Base-by-base conservation (phyloP, 2,329 filamentous ascomycete genomes). In the Epichloe glyceriae region DNA sequence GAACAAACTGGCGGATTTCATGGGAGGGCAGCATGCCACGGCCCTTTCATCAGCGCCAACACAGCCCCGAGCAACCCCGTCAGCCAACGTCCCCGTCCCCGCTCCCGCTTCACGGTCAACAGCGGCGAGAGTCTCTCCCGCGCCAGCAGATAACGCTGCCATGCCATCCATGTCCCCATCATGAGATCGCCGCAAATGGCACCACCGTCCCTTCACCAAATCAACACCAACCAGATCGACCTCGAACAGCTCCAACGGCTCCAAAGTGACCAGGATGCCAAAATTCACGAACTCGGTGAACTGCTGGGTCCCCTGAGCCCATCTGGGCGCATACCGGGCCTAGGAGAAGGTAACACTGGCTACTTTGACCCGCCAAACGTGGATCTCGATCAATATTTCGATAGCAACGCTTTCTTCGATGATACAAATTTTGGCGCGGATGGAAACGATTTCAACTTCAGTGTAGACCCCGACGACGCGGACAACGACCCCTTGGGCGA, bases 301-400 rank as follows among this genome's bases (percentile, higher is more conserved):
- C 71, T 88, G 15, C 75, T 96, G 7, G 83, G 86, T 6, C 89
- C 89, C 0, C 74, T 95, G 12, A 90, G 84, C 60, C 89, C 89
- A 0, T 86, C 80, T 0, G 88, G 88, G 4, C 77, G 79, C 15
- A 86, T 95, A 37, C 86, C 88, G 1, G 86, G 86, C 4, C 65
- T 93, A 2, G 71, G 71, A 26, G 73, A 76, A 3, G 62, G 58
- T 15, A 52, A 56, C 19, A 64, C 62, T 17, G 61, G 60, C 35
- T 64, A 65, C 55, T 68, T 70, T 59, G 60, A 69, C 52, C 53
- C 61, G 37, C 56, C 62, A 11, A 66, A 67, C 37, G 62, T 74
- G 14, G 75, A 79, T 50, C 62, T 78, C 5, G 74, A 78, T 47
- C 72, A 78, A 58, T 79, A 69, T 10, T 76, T 76, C 54, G 64